Conservation (phyloP, 164 flowering plant genomes). For the Vitis vinifera region DNA sequence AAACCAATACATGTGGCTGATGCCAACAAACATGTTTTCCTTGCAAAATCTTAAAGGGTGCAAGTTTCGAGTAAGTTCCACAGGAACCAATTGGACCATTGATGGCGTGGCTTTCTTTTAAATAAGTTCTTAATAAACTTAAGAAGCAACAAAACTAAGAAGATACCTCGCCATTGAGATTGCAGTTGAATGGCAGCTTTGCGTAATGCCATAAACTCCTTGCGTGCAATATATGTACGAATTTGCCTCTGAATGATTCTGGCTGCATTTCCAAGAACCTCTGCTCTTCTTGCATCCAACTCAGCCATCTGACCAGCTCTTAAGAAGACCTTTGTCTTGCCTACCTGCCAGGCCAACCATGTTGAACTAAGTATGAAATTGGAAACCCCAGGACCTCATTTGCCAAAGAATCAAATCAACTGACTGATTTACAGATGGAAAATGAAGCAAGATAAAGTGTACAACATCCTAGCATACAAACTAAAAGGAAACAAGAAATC, state of each 20-base stretch:
- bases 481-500: too few species aligned
- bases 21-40: too few species aligned
- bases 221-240: conserved; percentile 89
- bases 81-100: neutral
- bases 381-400: neutral
- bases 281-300: conserved; percentile 91
- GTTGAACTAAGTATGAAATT: neutral
- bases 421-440: too few species aligned
- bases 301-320: conserved; percentile 99
- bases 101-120: neutral
- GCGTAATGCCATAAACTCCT: conserved; percentile 68
- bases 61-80: neutral
- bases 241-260: conserved; percentile 82
- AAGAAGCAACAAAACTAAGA: conserved; percentile 3
- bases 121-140: neutral
- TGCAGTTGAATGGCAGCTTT: conserved; percentile 85
- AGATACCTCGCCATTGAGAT: conserved; percentile 79
- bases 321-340: conserved; percentile 90
- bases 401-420: too few species aligned
- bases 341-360: conserved; percentile 60
- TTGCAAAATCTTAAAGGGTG: neutral
- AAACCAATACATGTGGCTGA: too few species aligned
- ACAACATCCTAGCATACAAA: too few species aligned
- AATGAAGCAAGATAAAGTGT: too few species aligned
- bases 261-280: conserved; percentile 93